Evolutionary conservation across 495 filamentous ascomycete genomes (phyloP).

Genomic region (Beverwykella pulmonaria): DNA sequence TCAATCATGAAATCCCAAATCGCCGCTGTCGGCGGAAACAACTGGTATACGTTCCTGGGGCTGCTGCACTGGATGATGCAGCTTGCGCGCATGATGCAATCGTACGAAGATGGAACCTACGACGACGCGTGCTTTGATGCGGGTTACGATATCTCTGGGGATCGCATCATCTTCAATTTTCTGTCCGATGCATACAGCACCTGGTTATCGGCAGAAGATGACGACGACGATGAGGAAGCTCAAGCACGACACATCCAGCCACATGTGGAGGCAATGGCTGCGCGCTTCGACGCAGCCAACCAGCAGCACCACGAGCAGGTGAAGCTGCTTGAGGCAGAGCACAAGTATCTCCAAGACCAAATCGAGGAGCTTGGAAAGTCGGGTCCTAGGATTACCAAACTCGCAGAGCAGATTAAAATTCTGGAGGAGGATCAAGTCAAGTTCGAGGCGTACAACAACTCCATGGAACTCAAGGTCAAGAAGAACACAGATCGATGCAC

Average conservation of each 20-base stretch:
- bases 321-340: constrained; percentile 79
- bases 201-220: constrained; percentile 79
- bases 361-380: constrained; percentile 86
- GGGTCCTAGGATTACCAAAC: constrained; percentile 74
- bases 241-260: constrained; percentile 73
- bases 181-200: constrained; percentile 85
- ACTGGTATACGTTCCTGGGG: constrained; percentile 92
- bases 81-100: constrained; percentile 84
- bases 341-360: constrained; percentile 73
- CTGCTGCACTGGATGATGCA: constrained; percentile 99
- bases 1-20: constrained; percentile 94
- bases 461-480: constrained; percentile 75
- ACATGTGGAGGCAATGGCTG: constrained; percentile 86
- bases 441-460: constrained; percentile 87
- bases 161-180: constrained; percentile 92
- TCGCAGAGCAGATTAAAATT: constrained; percentile 82
- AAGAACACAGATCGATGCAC: constrained; percentile 78
- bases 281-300: constrained; percentile 82
- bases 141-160: constrained; percentile 82
- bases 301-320: constrained; percentile 79
- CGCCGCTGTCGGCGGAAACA: constrained; percentile 88
- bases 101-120: constrained; percentile 72
- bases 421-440: constrained; percentile 89
- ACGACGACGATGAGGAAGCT: constrained; percentile 83
- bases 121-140: constrained; percentile 86